Evolutionary conservation across 1,139 yeast genomes (phyloP).

Genomic region (Saccharomyces hybrid): DNA sequence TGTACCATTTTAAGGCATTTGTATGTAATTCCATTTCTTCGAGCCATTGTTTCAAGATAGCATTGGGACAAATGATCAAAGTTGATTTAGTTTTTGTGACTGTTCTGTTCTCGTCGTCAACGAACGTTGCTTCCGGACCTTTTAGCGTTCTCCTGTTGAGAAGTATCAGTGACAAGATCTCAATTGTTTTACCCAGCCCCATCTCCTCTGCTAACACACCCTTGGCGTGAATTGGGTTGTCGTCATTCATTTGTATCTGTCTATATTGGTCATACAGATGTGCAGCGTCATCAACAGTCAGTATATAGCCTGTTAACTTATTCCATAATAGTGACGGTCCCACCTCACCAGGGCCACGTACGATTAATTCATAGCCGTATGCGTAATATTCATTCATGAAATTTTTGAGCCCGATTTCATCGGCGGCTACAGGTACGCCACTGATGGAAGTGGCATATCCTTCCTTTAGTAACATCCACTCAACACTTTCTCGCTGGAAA

Average conservation of each 20-base stretch:
- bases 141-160: constrained; percentile 44
- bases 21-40: constrained; percentile 57
- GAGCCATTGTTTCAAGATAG: constrained; percentile 79
- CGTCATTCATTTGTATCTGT: neutral
- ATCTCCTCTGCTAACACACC: constrained; percentile 86
- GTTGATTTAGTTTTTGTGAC: constrained; percentile 61
- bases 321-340: constrained; percentile 22
- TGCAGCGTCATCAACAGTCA: constrained; percentile 13
- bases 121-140: constrained; percentile 19
- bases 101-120: constrained; percentile 12
- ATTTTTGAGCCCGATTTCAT: constrained; percentile 5
- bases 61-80: constrained; percentile 74
- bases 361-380: constrained; percentile 23
- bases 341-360: neutral
- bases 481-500: constrained; percentile 27
- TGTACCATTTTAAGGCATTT: constrained; percentile 42
- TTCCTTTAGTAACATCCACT: constrained; percentile 31
- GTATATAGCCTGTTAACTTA: constrained; percentile 27
- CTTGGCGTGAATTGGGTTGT: constrained; percentile 35
- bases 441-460: neutral
- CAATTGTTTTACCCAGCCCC: constrained; percentile 96
- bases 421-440: neutral
- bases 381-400: constrained; percentile 24
- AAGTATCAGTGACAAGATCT: constrained; percentile 57
- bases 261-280: neutral